Evolutionary conservation across 306 rosid species (phyloP), one percentile per base, ranked within the genome.

Genomic region (Leucaena leucocephala): DNA sequence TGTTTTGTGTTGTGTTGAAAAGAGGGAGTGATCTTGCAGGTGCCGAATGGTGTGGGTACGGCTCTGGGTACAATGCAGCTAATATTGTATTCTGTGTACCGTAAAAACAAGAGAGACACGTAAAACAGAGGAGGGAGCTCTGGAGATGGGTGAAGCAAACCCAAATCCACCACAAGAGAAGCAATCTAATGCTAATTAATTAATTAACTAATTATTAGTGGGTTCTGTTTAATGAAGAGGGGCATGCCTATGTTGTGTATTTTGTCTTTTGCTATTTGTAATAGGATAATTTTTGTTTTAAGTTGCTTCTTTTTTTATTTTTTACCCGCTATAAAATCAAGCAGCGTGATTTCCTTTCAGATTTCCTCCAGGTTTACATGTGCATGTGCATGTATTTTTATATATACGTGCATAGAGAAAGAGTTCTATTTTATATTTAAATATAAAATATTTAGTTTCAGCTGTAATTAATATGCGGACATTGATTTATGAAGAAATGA

Each of bases 41-140:
- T 89, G 54, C 93, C 94, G 2, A 92, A 94, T 84, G 97, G 97
- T n/a, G 84, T 91, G 46, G 98, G 98, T 6, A 82, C 89, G 34
- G 88, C 71, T 1, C 74, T 94, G 17, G 98, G 97, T 40, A 46
- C 90, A 45, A 16, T 76, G 66, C 97, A 92, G 85, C 84, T 94
- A 48, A 69, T 92, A 45, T 36, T 94, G 86, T 94, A 94, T 86
- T 78, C 86, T 17, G 42, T 15, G n/a, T 64, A 64, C 69, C 44
- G 69, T 36, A 12, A 36, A 35, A 64, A 36, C 11, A 36, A 36
- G 8, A 64, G 44, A 12, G 16, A 15, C 43, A 6, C 68, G 21
- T 3, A 6, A 34, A 63, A 63, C 44, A 63, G 21, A 34, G 43
- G 68, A 14, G 2, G 69, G 7, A 64, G 10, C 21, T 36, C 3